Conservation (phyloP, 495 filamentous ascomycete species). For the Penicillium roqueforti region DNA sequence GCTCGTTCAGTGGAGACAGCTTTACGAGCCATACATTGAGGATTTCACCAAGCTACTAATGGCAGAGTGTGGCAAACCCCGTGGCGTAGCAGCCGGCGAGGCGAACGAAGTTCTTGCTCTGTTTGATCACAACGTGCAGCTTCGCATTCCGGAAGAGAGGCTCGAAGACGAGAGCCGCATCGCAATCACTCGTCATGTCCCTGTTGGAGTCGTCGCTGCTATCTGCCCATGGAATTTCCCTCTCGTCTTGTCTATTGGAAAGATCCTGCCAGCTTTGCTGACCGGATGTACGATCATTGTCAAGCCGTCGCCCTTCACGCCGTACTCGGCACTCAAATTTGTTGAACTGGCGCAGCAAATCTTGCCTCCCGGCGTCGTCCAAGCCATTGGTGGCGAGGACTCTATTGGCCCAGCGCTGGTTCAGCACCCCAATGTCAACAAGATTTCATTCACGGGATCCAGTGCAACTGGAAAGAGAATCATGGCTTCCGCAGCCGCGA, state of each 20-base stretch:
- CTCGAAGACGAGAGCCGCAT: conserved; percentile 7
- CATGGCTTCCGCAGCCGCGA: conserved; percentile 49
- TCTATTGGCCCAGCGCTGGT: conserved; percentile 51
- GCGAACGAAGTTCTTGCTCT: not conserved
- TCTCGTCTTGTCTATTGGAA: conserved; percentile 49
- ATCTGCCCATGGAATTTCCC: conserved; percentile 63
- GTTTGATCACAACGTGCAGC: not conserved
- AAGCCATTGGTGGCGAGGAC: conserved; percentile 57
- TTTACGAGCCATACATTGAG: not conserved
- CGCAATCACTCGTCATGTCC: conserved; percentile 12
- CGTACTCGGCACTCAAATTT: conserved; percentile 58
- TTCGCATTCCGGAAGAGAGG: conserved; percentile 1
- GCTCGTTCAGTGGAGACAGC: conserved; percentile 38
- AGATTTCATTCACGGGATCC: conserved; percentile 61
- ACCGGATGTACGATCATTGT: conserved; percentile 62
- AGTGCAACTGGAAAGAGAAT: conserved; percentile 58
- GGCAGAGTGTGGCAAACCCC: not conserved
- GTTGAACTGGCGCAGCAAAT: conserved; percentile 54
- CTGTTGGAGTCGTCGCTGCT: conserved; percentile 48
- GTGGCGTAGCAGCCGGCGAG: not conserved
- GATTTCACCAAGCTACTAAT: not conserved
- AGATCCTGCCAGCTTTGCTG: conserved; percentile 52
- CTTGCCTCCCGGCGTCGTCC: conserved; percentile 59
- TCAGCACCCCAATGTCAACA: conserved; percentile 52
- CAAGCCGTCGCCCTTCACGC: conserved; percentile 60